Evolutionary conservation across 768 basidiomycete genomes (phyloP).

Genomic region (Chlorophyllum brunneum): DNA sequence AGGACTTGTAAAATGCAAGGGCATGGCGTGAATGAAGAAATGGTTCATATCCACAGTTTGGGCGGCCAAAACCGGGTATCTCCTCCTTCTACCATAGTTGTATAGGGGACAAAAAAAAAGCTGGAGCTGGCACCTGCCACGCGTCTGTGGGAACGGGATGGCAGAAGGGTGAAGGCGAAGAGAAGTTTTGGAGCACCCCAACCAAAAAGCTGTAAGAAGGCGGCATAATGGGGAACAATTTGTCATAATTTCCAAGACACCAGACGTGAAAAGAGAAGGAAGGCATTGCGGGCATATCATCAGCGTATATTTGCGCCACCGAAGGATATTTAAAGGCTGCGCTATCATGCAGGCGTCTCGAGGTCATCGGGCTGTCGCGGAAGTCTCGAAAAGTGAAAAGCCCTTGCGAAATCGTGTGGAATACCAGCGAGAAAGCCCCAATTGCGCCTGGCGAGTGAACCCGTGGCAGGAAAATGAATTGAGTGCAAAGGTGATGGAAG

Average conservation of each 20-base stretch:
- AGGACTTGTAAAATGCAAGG: conserved; percentile 3
- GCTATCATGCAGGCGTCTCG: not conserved
- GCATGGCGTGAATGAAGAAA: conserved; percentile 9
- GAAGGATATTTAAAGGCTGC: no score
- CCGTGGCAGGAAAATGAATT: not conserved
- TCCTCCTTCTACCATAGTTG: not conserved
- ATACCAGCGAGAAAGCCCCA: not conserved
- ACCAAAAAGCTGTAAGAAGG: not conserved
- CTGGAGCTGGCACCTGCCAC: not conserved
- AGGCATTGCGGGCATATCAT: not conserved
- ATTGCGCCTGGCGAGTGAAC: not conserved
- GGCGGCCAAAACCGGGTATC: no score
- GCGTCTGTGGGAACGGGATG: not conserved
- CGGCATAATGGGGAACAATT: not conserved
- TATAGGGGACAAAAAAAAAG: not conserved
- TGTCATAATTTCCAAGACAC: conserved; percentile 4
- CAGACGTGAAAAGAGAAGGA: not conserved
- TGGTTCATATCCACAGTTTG: conserved; percentile 2
- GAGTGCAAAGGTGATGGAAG: not conserved
- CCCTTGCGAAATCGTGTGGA: not conserved
- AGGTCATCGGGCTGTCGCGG: not conserved
- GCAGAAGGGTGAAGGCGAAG: not conserved
- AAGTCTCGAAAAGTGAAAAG: not conserved
- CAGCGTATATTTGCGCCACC: not conserved
- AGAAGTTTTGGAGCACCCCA: conserved; percentile 2